These are phyloP conservation scores for Tulasnella sp. DNA, from an alignment of 768 basidiomycete genomes.

Conservation along the genomic window DNA sequence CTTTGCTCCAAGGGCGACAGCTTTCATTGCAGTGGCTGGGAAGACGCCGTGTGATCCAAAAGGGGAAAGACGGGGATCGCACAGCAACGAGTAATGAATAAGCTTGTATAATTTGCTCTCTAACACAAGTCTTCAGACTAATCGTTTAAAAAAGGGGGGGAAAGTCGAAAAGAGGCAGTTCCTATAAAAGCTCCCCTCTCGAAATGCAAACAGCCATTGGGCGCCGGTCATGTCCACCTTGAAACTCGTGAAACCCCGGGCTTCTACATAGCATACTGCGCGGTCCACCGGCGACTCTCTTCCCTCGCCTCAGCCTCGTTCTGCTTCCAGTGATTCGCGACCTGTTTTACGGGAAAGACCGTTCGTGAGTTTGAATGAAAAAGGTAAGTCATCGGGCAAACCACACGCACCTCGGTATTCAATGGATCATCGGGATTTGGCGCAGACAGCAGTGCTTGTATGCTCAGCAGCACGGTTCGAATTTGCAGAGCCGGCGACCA, in stretches of 20 bases:
- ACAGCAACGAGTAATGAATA: not conserved
- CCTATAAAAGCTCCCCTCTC: not conserved
- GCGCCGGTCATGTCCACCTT: not conserved
- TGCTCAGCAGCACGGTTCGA: slow-evolving; percentile 89
- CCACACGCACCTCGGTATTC: slow-evolving; percentile 68
- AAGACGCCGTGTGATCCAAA: not conserved
- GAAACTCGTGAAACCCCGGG: not conserved
- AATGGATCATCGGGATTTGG: slow-evolving; percentile 96
- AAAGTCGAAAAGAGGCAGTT: not conserved
- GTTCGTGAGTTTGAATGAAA: too few relatives aligned
- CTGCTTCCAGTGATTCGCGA: slow-evolving; percentile 97
- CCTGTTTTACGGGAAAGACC: slow-evolving; percentile 21
- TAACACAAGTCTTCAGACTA: not conserved
- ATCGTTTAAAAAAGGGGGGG: too few relatives aligned
- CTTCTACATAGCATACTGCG: slow-evolving; percentile 51
- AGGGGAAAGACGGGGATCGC: not conserved
- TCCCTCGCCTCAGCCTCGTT: slow-evolving; percentile 86
- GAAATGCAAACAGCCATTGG: not conserved
- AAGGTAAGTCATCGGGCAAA: not conserved
- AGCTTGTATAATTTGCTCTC: not conserved
- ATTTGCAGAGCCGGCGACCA: slow-evolving; percentile 99
- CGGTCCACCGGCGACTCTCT: slow-evolving; percentile 93
- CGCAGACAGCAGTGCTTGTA: slow-evolving; percentile 92
- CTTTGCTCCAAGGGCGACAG: too few relatives aligned
- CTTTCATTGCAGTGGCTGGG: too few relatives aligned